phyloP scores from a whole-genome alignment of 2,329 filamentous ascomycete species.

The Diaporthe australafricana region DNA sequence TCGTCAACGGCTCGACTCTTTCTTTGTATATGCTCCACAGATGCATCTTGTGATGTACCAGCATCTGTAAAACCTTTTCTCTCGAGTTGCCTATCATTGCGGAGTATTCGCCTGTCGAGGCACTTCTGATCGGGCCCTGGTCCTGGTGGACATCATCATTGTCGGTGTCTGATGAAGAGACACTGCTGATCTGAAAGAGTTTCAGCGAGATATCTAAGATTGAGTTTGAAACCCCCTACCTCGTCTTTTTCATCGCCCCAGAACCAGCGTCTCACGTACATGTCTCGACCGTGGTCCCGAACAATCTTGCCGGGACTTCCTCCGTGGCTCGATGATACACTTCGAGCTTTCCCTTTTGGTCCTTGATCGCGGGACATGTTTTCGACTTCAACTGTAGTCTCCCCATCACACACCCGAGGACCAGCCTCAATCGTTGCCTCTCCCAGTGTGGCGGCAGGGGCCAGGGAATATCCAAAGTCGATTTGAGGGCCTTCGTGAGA shows the following conservation, averaged over 20 bases:
- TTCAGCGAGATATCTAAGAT: background rate
- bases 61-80: background rate
- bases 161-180: background rate
- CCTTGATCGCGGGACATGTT: background rate
- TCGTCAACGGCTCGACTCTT: constrained; percentile 1
- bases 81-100: background rate
- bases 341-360: background rate
- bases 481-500: background rate
- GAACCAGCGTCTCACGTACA: background rate
- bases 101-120: background rate
- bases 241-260: background rate
- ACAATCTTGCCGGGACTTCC: background rate
- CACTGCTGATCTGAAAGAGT: background rate
- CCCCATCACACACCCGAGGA: background rate
- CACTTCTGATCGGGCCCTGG: background rate
- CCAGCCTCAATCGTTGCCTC: background rate
- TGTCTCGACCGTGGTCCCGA: background rate
- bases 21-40: background rate
- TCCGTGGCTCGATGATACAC: background rate
- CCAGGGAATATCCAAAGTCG: too few relatives aligned
- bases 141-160: background rate
- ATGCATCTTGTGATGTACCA: background rate
- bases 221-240: background rate
- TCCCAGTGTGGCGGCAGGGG: background rate
- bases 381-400: background rate